Base-by-base conservation (phyloP, 129 eudicot genomes). In the Rutidosis leptorrhynchoides region DNA sequence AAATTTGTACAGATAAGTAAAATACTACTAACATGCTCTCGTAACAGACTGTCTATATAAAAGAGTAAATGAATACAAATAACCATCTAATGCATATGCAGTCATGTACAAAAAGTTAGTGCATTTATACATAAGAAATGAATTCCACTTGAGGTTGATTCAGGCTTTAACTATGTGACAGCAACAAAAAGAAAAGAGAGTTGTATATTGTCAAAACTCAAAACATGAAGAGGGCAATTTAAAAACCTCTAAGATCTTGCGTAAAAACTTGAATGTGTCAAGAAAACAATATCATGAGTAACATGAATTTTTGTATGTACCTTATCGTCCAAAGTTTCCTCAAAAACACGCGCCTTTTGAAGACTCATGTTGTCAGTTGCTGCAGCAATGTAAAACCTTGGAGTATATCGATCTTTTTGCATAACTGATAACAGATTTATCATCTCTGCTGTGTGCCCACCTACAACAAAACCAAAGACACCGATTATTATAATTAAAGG, bases 321-420 rank as follows among this genome's bases (percentile, higher is more conserved):
- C 96, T 83, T 75, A 61, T 77, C 76, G 69, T 62, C 70, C 67
- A 79, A 76, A 19, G 81, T 75, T 42, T 77, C 82, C 85, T 92
- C 98, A 63, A 88, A 77, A 43, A 81, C 81, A 29, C 76, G 89
- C 5, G 96, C 98, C 77, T 92, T 92, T 69, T 92, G 96, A 71
- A 92, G 95, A 75, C 98, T 92, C 98, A 92, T 92, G 71, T 83
- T 85, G 77, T 92, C 96, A 20, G 98, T 88, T 70, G 95, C 95
- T 32, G 96, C 96, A 61, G 95, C 98, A 58, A 92, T 72, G 69
- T 92, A 92, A 67, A 77, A 82, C 74, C 95, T 82, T 19, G 95
- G 96, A 75, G 65, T 55, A 74, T 81, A 88, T 57, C 83, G 49
- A 40, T 85, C 88, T 81, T 58, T 82, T 77, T 88, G 85, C 77